Conservation (phyloP, 257 asterid species). For the Hygrophila difformis region DNA sequence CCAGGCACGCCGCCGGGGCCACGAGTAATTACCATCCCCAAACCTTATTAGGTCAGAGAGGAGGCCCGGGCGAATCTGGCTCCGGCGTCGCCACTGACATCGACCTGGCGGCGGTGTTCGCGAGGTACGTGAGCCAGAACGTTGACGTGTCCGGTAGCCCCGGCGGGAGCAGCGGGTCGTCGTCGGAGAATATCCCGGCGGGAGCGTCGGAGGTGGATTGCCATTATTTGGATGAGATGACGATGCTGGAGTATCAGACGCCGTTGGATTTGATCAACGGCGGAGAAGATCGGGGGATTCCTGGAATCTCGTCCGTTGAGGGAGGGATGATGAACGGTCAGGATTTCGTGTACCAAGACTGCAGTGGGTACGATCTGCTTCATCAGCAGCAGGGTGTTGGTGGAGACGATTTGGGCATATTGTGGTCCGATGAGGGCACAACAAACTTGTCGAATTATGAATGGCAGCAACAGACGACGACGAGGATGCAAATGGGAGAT, state of each 20-base stretch:
- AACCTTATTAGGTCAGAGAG: no score
- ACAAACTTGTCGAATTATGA: constrained; percentile 27
- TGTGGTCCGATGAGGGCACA: constrained; percentile 36
- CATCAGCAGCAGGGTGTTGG: constrained; percentile 19
- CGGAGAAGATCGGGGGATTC: constrained; percentile 17
- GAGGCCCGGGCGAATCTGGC: background rate
- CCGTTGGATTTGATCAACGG: constrained; percentile 20
- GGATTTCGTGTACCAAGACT: constrained; percentile 33
- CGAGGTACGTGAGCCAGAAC: constrained; percentile 45
- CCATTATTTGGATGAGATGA: constrained; percentile 10
- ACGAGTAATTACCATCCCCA: no score
- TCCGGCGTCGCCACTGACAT: constrained; percentile 24
- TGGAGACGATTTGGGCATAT: constrained; percentile 7
- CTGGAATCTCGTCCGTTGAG: constrained; percentile 16
- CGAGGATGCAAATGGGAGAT: constrained; percentile 48
- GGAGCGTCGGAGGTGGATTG: no score
- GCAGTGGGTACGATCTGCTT: constrained; percentile 25
- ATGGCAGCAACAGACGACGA: no score
- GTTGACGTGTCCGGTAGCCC: constrained; percentile 18
- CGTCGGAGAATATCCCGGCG: no score
- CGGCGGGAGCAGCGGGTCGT: constrained; percentile 14
- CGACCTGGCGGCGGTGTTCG: constrained; percentile 74
- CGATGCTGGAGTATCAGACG: constrained; percentile 22
- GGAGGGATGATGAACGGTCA: constrained; percentile 18
- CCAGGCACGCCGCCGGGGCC: constrained; percentile 9